Base-by-base conservation (phyloP, 306 rosid genomes). In the Quercus variabilis region DNA sequence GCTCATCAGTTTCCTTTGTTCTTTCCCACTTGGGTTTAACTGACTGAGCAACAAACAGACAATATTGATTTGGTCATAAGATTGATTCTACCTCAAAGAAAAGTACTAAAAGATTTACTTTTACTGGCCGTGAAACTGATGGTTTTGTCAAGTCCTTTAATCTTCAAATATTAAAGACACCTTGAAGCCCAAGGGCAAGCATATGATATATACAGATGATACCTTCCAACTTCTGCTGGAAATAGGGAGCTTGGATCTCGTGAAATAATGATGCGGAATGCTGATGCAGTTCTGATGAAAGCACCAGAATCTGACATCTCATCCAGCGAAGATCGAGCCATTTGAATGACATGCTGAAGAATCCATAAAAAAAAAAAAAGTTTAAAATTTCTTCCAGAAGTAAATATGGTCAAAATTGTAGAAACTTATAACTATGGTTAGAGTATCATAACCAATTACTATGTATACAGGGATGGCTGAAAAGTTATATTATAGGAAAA, bases 131-230 rank as follows among this genome's bases (percentile, higher is more conserved):
- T 67, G 52, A 67, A 67, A 67, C 23, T 9, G 21, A 67, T 67
- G 52, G 52, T 52, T n/a, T 67, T 67, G 72, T 65, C 52, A 19
- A 68, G 72, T 35, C 72, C 72, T 68, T 68, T 68, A 23, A 68
- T 68, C 72, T 68, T 68, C 72, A 68, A 35, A 28, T 68, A 68
- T 68, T 52, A 13, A 68, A 68, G 72, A 25, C 72, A 93, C 83
- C 99, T 87, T 46, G 88, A 89, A 79, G 99, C 99, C 99, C 98
- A 95, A 15, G 98, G 99, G 75, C 98, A 95, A 73, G 97, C 97
- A 85, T 91, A 95, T 15, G 99, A 93, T 80, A 90, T 55, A 55
- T 93, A 95, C 41, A 95, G 87, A 86, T 95, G 99, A 85, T 95
- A 95, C 79, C 99, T 90, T 74, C 97, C 96, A 5, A 91, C 72